These are phyloP conservation scores for Gossypium laxum DNA, from an alignment of 441 rosid genomes.

Conservation along the genomic window DNA sequence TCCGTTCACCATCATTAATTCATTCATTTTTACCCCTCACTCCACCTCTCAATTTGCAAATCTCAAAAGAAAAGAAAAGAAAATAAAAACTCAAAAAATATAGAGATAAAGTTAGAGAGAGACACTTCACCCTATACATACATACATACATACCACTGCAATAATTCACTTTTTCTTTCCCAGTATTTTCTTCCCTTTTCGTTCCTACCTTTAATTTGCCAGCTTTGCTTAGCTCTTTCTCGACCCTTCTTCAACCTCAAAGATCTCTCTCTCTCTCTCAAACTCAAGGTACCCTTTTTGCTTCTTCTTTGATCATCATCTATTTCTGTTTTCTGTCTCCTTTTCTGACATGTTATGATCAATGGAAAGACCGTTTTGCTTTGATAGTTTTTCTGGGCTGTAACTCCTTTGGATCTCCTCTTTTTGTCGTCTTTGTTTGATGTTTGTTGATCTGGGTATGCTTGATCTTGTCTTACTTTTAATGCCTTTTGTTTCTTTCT, in stretches of 20 bases:
- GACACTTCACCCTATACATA: slow-evolving; percentile 9
- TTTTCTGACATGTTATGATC: not conserved
- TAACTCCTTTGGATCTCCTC: slow-evolving; percentile 22
- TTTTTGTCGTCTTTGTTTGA: not conserved
- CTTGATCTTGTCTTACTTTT: slow-evolving; percentile 14
- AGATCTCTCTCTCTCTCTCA: slow-evolving; percentile 13
- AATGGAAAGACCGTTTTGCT: not conserved
- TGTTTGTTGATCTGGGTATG: slow-evolving; percentile 24
- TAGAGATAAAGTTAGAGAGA: slow-evolving; percentile 26
- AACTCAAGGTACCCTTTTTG: slow-evolving; percentile 13
- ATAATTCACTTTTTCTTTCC: slow-evolving; percentile 30
- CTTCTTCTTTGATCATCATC: not conserved
- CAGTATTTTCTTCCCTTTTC: slow-evolving; percentile 3
- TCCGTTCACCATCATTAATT: not conserved
- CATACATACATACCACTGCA: slow-evolving; percentile 15
- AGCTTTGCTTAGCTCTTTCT: slow-evolving; percentile 13
- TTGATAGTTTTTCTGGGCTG: not conserved
- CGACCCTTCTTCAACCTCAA: slow-evolving; percentile 11
- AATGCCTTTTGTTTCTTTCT: slow-evolving; percentile 15
- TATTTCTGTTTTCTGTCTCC: not conserved
- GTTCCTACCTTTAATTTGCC: slow-evolving; percentile 21
- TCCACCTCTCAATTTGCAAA: not conserved
- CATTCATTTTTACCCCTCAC: not conserved
- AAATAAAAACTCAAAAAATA: not conserved
- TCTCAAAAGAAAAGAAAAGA: not conserved